Base-by-base conservation (phyloP, 1,284 basidiomycete species). In the Ustilago esculenta region DNA sequence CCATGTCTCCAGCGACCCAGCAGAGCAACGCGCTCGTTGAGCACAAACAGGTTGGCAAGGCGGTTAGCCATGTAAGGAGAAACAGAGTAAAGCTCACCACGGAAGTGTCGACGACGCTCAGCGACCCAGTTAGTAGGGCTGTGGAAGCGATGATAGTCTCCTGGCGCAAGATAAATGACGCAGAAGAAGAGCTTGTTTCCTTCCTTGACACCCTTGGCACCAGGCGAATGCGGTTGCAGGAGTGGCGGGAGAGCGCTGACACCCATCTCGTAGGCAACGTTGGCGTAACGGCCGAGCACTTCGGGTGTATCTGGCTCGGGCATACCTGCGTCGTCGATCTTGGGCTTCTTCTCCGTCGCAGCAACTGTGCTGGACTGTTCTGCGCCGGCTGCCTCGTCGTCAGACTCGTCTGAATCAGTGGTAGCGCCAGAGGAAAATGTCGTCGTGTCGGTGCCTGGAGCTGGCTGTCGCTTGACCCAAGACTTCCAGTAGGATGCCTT, bases 71-170 rank as follows among this genome's bases (percentile, higher is more conserved):
- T 92, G 85, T 91, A 98, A 0, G 96, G 96, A 1, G 92, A 94
- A 18, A 98, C 96, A 20, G 91, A 93, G 84, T 98, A 98, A 11
- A 99, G 85, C 81, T 98, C 95, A 86, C 94, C 94, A 34, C 92
- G 89, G 81, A 99, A 98, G 83, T 99, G 95, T 25, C 95, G 85
- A 52, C 95, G 85, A 75, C 92, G 90, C 85, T 99, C 94, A 20
- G 97, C 96, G 7, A 98, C 93, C 96, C 95, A 98, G 5, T 91
- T 90, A 2, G 92, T 89, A 0, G 96, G 94, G 64, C 89, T 91
- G 84, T 99, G 95, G 87, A 97, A 99, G 33, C 94, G 89, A 81
- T 98, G 95, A 82, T 98, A 98, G 83, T 99, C 96, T 1, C 96
- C 96, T 0, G 95, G 95, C 1, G 95, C 95, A 51, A 99, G 90